These are phyloP conservation scores for Leccinum pellstonianum DNA, from an alignment of 768 basidiomycete species.

Conservation along the genomic window DNA sequence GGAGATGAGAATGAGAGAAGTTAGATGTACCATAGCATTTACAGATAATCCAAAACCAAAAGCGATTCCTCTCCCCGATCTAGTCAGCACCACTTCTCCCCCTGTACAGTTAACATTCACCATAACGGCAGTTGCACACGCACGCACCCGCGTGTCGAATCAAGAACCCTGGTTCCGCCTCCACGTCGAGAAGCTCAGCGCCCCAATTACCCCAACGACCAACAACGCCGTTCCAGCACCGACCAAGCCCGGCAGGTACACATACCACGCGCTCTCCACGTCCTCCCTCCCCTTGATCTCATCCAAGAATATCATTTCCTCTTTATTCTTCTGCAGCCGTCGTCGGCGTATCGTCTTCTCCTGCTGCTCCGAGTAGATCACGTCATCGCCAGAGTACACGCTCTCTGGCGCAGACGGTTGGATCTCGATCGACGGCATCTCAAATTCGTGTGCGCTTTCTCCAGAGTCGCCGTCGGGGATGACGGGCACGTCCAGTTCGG, in stretches of 20 bases:
- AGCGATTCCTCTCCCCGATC: not conserved
- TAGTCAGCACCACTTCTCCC: not conserved
- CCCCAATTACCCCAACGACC: conserved; percentile 76
- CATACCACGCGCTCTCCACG: conserved; percentile 73
- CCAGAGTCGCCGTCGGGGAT: conserved; percentile 49
- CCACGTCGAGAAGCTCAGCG: conserved; percentile 70
- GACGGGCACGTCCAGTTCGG: conserved; percentile 66
- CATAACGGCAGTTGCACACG: not conserved
- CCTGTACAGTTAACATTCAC: not conserved
- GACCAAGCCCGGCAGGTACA: conserved; percentile 75
- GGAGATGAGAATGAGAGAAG: not conserved
- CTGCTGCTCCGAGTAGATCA: conserved; percentile 32
- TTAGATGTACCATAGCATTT: conserved; percentile 18
- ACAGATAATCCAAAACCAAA: conserved; percentile 6
- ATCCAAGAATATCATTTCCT: conserved; percentile 49
- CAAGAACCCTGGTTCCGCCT: conserved; percentile 64
- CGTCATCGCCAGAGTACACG: conserved; percentile 28
- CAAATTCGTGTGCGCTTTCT: conserved; percentile 42
- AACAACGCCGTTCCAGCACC: conserved; percentile 83
- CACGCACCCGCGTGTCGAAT: conserved; percentile 6
- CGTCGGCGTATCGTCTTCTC: conserved; percentile 41
- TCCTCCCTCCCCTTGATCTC: conserved; percentile 50
- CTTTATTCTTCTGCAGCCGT: conserved; percentile 47
- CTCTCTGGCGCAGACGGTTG: conserved; percentile 28
- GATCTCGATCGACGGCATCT: conserved; percentile 69